Conservation (phyloP, 176 grass and related monocot genomes). For the Pharus latifolius region DNA sequence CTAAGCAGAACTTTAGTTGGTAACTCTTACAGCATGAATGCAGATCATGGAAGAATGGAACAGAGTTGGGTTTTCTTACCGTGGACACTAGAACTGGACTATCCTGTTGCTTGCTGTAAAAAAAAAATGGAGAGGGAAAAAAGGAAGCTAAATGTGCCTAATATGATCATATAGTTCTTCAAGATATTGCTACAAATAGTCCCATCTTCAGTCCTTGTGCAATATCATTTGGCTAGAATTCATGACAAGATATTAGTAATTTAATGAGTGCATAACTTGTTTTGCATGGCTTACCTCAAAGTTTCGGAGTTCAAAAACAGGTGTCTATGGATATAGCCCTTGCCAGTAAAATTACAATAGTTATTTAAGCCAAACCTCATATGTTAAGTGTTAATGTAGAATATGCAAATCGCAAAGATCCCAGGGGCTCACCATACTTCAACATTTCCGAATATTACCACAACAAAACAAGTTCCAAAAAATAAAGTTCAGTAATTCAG, state of each 20-base stretch:
- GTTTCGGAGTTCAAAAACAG: neutral
- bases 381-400: neutral
- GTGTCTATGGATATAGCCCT: neutral
- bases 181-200: too few species aligned
- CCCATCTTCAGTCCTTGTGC: too few species aligned
- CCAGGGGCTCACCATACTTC: neutral
- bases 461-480: neutral
- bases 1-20: neutral
- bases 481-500: neutral
- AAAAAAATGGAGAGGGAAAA: too few species aligned
- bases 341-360: neutral
- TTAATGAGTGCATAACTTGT: neutral
- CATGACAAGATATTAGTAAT: neutral
- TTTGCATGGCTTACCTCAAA: neutral
- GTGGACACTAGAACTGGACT: neutral
- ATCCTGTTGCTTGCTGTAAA: too few species aligned
- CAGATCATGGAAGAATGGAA: neutral
- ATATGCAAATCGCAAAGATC: neutral
- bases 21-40: constrained; percentile 6
- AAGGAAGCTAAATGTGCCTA: too few species aligned
- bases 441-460: neutral
- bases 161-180: too few species aligned
- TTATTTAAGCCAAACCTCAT: neutral
- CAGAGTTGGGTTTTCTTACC: neutral
- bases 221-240: too few species aligned